Base-by-base conservation (phyloP, 768 basidiomycete species). In the Hortiboletus flavorubellus region DNA sequence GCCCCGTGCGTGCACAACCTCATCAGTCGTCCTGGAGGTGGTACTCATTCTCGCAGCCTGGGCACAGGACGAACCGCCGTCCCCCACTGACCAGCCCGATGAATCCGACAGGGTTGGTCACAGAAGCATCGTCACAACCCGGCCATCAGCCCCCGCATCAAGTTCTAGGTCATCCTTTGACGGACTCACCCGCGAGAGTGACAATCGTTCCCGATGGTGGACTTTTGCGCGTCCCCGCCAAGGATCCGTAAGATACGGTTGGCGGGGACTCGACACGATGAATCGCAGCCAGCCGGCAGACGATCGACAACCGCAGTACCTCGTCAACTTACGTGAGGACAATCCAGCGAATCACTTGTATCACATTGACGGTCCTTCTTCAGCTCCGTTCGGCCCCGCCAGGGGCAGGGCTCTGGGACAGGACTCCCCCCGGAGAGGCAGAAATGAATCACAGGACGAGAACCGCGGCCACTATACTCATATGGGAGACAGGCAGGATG, bases 1-100 rank as follows among this genome's bases (percentile, higher is more conserved):
- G 33, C 89, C 89, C 56, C 88, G 89, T 91, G 69, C 64, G 83
- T 78, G 12, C 43, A 51, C 33, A 12, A 10, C 26, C 5, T 26
- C 11, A 29, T 46, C 41, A 31, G 9, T 41, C 12, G 4, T 23
- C 26, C 11, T n/a, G 5, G 8, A 42, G 9, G n/a, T 49, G 18
- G 18, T 30, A 23, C 55, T 60, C 43, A 58, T 54, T 44, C 59
- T 46, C 23, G 12, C 50, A 93, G 90, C 91, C 46, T 93, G 90
- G 90, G 91, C 90, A 5, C 78, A 81, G 61, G 86, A 92, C 66
- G 91, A 93, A 65, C 89, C 89, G 5, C 87, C 88, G 5, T 90
- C 89, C 0, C 87, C 89, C 1, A 80, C 73, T 4, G 78, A 78
- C 42, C 62, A 68, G 33, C 65, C 65, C 41, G 78, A 83, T 46